phyloP scores from a whole-genome alignment of 2,329 filamentous ascomycete species.

The Claviceps cyperi region DNA sequence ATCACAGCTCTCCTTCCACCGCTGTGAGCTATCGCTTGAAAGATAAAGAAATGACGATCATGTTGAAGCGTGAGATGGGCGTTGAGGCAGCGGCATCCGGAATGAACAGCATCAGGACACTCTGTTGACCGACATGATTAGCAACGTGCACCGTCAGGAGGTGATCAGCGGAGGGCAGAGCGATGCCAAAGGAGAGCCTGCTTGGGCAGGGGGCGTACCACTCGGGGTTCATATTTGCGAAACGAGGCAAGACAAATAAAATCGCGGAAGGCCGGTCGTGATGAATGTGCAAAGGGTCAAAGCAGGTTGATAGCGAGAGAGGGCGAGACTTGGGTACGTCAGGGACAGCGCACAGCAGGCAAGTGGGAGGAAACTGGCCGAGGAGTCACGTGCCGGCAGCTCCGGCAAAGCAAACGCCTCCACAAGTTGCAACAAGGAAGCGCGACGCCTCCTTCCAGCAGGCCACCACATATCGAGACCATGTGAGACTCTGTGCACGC shows the following conservation, averaged over 20 bases:
- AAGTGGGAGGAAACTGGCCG: slow-evolving; percentile 10
- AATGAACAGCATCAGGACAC: neutral
- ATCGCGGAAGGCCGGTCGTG: slow-evolving; percentile 9
- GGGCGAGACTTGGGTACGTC: slow-evolving; percentile 18
- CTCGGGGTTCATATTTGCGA: slow-evolving; percentile 75
- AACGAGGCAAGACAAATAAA: slow-evolving; percentile 4
- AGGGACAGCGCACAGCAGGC: slow-evolving; percentile 13
- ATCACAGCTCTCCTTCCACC: neutral
- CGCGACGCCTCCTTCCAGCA: too few relatives aligned
- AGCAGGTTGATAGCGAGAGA: slow-evolving; percentile 10
- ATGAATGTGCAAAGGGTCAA: slow-evolving; percentile 14
- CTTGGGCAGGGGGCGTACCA: slow-evolving; percentile 48
- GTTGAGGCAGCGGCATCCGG: neutral
- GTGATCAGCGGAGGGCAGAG: slow-evolving; percentile 9
- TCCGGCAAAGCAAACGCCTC: too few relatives aligned
- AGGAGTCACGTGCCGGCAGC: slow-evolving; percentile 14
- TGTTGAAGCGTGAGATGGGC: neutral
- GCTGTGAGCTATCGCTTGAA: neutral
- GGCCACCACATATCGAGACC: too few relatives aligned
- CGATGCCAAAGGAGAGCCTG: slow-evolving; percentile 12
- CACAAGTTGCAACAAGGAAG: neutral
- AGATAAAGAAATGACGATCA: neutral
- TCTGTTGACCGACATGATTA: slow-evolving; percentile 4
- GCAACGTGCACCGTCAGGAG: slow-evolving; percentile 14
- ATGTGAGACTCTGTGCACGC: too few relatives aligned